A percentile compares a stretch with the other conserved stretches of the same genome.
Conservation (phyloP, 306 rosid genomes). For the Trifolium pratense region DNA sequence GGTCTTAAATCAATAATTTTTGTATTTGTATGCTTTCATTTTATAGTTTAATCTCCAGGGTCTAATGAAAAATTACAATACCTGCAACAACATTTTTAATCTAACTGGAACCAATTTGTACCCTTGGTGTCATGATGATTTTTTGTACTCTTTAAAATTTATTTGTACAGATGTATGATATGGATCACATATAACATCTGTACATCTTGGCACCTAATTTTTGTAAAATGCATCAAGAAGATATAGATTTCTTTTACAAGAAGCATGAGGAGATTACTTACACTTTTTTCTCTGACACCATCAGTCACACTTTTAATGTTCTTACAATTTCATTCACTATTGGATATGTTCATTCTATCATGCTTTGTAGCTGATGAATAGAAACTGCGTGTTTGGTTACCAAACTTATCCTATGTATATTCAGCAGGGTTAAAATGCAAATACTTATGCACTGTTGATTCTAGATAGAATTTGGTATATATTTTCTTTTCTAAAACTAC, state of each 20-base stretch:
- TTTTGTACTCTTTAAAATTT: not conserved
- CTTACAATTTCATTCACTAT: not conserved
- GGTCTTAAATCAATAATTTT: constrained; percentile 11
- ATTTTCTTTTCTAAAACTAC: constrained; percentile 25
- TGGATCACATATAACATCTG: constrained; percentile 20
- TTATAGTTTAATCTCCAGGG: constrained; percentile 23
- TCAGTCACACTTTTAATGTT: constrained; percentile 3
- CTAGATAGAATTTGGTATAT: constrained; percentile 31
- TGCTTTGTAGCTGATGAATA: constrained; percentile 11
- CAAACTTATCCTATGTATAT: constrained; percentile 13
- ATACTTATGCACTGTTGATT: constrained; percentile 13
- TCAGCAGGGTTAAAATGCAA: constrained; percentile 22
- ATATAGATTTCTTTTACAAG: constrained; percentile 5
- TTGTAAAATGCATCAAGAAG: constrained; percentile 13
- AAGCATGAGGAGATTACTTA: constrained; percentile 9
- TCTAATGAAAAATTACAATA: not conserved
- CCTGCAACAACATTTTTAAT: not conserved
- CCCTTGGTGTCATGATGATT: constrained; percentile 14
- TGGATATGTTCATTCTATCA: constrained; percentile 16
- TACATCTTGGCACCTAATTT: constrained; percentile 24
- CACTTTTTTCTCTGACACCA: not conserved
- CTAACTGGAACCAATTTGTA: not conserved
- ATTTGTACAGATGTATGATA: constrained; percentile 26
- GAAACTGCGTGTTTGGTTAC: constrained; percentile 16
- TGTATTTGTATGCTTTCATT: constrained; percentile 23